These are phyloP conservation scores for Eragrostis tef DNA, from an alignment of 202 grass and related monocot genomes.

Conservation along the genomic window DNA sequence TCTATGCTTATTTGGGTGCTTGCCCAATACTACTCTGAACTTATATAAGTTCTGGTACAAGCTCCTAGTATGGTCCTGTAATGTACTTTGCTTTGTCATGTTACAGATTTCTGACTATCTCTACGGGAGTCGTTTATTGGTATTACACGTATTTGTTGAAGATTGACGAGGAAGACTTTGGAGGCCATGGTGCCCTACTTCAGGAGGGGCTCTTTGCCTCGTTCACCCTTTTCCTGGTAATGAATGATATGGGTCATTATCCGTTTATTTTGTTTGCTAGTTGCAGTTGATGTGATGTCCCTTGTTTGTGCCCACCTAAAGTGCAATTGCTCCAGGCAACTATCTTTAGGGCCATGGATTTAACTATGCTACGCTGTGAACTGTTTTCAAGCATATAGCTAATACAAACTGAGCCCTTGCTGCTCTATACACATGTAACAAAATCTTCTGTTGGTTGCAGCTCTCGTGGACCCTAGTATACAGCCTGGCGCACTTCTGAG, in stretches of 20 bases:
- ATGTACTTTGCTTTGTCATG: not conserved
- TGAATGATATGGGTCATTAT: not conserved
- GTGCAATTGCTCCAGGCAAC: not conserved
- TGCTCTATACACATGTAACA: not conserved
- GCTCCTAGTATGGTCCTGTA: slow-evolving; percentile 5
- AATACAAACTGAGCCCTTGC: not conserved
- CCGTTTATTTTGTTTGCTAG: not conserved
- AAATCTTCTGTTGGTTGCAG: not conserved
- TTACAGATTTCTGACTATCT: slow-evolving; percentile 69
- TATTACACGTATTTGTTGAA: slow-evolving; percentile 71
- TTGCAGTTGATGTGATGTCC: not conserved
- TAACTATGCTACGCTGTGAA: not conserved
- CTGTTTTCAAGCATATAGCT: not conserved
- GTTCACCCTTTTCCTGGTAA: slow-evolving; percentile 84
- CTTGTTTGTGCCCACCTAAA: not conserved
- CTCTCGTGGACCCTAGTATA: not conserved
- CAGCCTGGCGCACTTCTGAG: slow-evolving; percentile 29
- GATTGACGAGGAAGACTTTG: slow-evolving; percentile 86
- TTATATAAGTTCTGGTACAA: not conserved
- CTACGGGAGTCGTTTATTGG: slow-evolving; percentile 70
- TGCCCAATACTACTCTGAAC: not conserved
- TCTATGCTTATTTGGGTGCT: not conserved
- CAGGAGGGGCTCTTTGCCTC: slow-evolving; percentile 91
- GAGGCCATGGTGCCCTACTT: slow-evolving; percentile 72
- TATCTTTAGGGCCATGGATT: not conserved